Evolutionary conservation across 164 flowering plant genomes (phyloP).

Genomic region (Piper betle): DNA sequence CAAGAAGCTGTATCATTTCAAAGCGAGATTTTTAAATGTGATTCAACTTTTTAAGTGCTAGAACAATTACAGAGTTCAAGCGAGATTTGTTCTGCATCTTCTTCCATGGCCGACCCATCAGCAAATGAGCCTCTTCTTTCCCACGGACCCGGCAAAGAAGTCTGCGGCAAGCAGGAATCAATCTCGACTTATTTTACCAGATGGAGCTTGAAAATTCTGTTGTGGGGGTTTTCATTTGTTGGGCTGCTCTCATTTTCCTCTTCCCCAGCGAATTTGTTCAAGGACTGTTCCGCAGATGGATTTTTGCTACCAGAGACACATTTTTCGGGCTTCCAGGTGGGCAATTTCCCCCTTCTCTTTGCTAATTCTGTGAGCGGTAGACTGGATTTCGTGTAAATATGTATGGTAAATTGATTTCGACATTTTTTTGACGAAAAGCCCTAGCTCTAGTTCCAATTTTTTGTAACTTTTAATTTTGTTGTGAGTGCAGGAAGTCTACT

Average conservation of each 20-base stretch:
- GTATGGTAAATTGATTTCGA: not conserved
- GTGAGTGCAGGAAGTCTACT: constrained; percentile 48
- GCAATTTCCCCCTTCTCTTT: not conserved
- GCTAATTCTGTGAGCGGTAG: too few relatives aligned
- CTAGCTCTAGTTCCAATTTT: too few relatives aligned
- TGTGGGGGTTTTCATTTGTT: constrained; percentile 44
- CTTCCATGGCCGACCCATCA: constrained; percentile 20
- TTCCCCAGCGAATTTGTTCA: constrained; percentile 29
- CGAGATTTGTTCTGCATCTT: not conserved
- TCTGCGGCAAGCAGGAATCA: constrained; percentile 10
- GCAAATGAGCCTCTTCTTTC: constrained; percentile 27
- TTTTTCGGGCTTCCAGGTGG: constrained; percentile 47
- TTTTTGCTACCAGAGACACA: constrained; percentile 15
- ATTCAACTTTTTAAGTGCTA: too few relatives aligned
- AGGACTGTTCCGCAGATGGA: constrained; percentile 13
- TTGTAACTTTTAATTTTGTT: not conserved
- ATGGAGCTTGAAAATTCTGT: constrained; percentile 37
- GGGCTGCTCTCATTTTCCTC: constrained; percentile 49
- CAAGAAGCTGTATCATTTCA: too few relatives aligned
- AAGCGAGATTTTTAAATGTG: too few relatives aligned
- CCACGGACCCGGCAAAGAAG: constrained; percentile 1
- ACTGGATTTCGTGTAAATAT: too few relatives aligned
- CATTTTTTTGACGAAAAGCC: too few relatives aligned
- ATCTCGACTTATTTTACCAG: constrained; percentile 12
- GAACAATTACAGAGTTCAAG: too few relatives aligned